Base-by-base conservation (phyloP, 192 early-diverging fungal genomes). In the Coemansia sp. region DNA sequence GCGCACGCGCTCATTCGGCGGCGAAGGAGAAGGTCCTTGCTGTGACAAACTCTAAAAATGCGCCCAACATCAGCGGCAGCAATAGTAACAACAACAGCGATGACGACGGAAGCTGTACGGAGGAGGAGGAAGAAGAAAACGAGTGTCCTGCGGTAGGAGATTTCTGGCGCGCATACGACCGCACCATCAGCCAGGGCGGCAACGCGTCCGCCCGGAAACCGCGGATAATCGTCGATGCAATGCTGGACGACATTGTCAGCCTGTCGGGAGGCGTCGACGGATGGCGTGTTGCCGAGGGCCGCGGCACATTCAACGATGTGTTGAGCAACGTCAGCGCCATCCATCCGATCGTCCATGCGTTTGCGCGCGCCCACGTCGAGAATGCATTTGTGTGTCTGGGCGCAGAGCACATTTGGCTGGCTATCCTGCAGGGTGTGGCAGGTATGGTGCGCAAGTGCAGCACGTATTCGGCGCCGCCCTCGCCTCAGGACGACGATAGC, bases 331-430 rank as follows among this genome's bases (percentile, higher is more conserved):
- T 57, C 6, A 41, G 33, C 42, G 61, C 71, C 25, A 45, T 79
- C 56, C 76, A 79, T 25, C 76, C 76, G 10, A 60, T 79, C 14
- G 71, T 79, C 11, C 23, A 67, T 59, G 65, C 76, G 20, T 79
- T 79, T 58, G 66, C 59, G 48, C 53, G 67, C 19, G 76, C 76
- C 23, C 71, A 79, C 35, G 59, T 63, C n/a, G 71, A 70, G 40
- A 25, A 54, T 40, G 63, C 64, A 13, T 13, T 20, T 0, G 76
- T 73, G 58, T 45, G 54, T 9, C 50, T 79, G 76, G 76, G 70
- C 9, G 59, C 67, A 25, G 76, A 79, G 50, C 76, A 79, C 56
- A 36, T 79, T 9, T 79, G 76, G 76, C 71, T 79, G 19, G 67
- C 67, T 0, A 59, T 79, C 10, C 55, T 79, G 54, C 76, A 79